A percentile compares a stretch with the other conserved stretches of the same genome.
Conservation (phyloP, 2,329 filamentous ascomycete species). For the Cladophialophora immunda region DNA sequence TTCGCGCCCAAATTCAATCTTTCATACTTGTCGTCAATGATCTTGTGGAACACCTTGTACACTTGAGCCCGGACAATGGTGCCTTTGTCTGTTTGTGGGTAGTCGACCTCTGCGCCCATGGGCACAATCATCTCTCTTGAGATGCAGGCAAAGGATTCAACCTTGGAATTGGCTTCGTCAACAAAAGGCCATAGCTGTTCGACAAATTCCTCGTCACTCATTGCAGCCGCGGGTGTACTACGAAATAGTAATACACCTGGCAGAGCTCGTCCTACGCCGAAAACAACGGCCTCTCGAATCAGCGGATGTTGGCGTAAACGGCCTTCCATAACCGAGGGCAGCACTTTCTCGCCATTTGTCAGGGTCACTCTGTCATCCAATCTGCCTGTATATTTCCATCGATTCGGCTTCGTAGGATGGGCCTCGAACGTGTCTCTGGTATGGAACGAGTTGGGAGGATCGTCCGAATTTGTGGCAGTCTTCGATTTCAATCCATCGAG, state of each 20-base stretch:
- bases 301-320: conserved; percentile 56
- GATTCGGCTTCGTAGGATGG: conserved; percentile 60
- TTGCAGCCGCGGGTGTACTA: conserved; percentile 38
- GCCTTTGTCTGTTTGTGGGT: conserved; percentile 62
- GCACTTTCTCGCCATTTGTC: conserved; percentile 73
- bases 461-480: conserved; percentile 64
- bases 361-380: conserved; percentile 69
- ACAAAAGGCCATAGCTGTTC: conserved; percentile 55
- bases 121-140: conserved; percentile 60
- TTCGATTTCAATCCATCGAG: conserved; percentile 65
- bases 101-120: conserved; percentile 45
- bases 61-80: conserved; percentile 63
- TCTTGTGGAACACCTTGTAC: conserved; percentile 56
- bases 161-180: conserved; percentile 57
- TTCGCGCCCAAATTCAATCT: conserved; percentile 11
- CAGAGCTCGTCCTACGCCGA: conserved; percentile 65
- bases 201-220: conserved; percentile 52
- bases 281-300: conserved; percentile 66
- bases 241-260: conserved; percentile 66
- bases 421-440: conserved; percentile 69
- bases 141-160: conserved; percentile 62
- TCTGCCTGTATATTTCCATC: conserved; percentile 70
- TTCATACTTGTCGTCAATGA: conserved; percentile 27
- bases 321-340: conserved; percentile 68
- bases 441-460: conserved; percentile 64